Conservation (phyloP, 495 filamentous ascomycete species). For the Daldinia decipiens region DNA sequence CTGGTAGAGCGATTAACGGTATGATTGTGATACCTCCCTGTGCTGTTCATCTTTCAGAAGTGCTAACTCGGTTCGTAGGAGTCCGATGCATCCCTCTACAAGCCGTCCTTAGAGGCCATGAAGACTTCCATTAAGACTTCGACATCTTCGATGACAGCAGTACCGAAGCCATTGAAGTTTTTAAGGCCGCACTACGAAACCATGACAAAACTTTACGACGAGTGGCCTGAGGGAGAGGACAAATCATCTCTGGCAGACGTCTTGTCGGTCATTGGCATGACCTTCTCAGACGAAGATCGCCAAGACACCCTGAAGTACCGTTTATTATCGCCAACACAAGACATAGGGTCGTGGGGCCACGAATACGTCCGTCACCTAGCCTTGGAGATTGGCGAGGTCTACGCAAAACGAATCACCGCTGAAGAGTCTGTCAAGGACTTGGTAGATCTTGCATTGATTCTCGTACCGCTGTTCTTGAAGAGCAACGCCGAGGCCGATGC, state of each 20-base stretch:
- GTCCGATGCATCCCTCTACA: slow-evolving; percentile 86
- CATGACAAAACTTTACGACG: slow-evolving; percentile 84
- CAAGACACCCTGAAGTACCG: slow-evolving; percentile 96
- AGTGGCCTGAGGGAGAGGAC: slow-evolving; percentile 83
- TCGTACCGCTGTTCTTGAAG: slow-evolving; percentile 95
- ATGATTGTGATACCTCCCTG: slow-evolving; percentile 43
- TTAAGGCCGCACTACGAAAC: slow-evolving; percentile 93
- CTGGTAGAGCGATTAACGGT: slow-evolving; percentile 94
- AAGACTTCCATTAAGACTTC: slow-evolving; percentile 98
- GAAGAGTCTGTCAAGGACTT: slow-evolving; percentile 76
- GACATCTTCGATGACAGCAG: slow-evolving; percentile 98
- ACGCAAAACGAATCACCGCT: slow-evolving; percentile 71
- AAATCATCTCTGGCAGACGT: slow-evolving; percentile 94
- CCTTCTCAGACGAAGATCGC: slow-evolving; percentile 94
- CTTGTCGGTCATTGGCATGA: slow-evolving; percentile 98
- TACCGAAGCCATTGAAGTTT: slow-evolving; percentile 98
- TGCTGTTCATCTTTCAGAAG: background rate
- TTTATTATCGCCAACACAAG: slow-evolving; percentile 85
- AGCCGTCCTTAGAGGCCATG: slow-evolving; percentile 90
- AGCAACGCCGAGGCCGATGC: slow-evolving; percentile 99
- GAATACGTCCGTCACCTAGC: slow-evolving; percentile 98
- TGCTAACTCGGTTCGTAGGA: slow-evolving; percentile 65
- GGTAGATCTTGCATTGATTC: slow-evolving; percentile 78
- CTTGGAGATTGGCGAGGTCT: slow-evolving; percentile 94
- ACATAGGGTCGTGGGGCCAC: slow-evolving; percentile 97